Conservation (phyloP, 768 basidiomycete genomes). For the Tulasnella sp. region DNA sequence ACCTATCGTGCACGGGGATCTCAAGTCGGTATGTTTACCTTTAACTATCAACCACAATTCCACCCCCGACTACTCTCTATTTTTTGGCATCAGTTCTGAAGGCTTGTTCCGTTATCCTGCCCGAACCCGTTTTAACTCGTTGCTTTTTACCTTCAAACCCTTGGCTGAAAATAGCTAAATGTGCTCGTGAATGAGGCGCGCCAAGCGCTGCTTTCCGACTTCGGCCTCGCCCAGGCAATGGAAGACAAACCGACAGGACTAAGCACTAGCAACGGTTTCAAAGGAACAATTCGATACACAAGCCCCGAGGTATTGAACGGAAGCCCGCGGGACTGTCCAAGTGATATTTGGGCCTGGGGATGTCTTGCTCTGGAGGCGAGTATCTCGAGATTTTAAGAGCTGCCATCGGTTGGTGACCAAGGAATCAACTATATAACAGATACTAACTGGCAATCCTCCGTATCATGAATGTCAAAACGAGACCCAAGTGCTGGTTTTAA, state of each 20-base stretch:
- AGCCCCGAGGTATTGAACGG: not conserved
- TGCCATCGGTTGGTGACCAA: not conserved
- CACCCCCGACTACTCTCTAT: not conserved
- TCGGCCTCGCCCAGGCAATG: not conserved
- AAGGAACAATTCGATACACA: not conserved
- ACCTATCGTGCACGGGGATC: not conserved
- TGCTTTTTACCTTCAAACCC: not conserved
- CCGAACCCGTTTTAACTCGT: no score
- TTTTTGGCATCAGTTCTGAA: no score
- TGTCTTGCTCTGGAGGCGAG: slow-evolving; percentile 1
- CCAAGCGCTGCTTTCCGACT: not conserved
- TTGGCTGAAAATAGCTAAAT: not conserved
- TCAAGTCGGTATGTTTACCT: not conserved
- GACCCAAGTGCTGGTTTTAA: not conserved
- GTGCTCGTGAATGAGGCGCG: not conserved
- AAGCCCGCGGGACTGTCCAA: not conserved
- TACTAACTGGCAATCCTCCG: not conserved
- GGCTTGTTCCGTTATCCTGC: no score
- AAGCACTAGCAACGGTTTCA: not conserved
- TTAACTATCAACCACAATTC: not conserved
- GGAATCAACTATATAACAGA: not conserved
- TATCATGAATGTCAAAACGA: not conserved
- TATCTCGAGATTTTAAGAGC: not conserved
- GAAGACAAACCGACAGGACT: not conserved
- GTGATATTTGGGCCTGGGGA: slow-evolving; percentile 2